Evolutionary conservation across 228 moss, liverwort and hornwort genomes (phyloP).

Genomic region (Sphagnum fallax): DNA sequence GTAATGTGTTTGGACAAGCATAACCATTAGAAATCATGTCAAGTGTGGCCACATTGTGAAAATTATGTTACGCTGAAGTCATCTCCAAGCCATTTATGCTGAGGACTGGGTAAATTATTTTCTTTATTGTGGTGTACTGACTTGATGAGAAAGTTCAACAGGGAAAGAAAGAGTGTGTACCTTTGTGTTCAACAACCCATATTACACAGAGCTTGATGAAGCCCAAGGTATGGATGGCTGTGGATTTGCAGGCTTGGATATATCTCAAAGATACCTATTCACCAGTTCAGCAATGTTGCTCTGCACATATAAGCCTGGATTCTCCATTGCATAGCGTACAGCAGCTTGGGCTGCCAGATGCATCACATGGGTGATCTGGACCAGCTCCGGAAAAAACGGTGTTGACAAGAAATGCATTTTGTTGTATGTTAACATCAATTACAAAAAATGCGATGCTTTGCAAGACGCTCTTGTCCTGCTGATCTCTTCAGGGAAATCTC

Average conservation of each 20-base stretch:
- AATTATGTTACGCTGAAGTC: background rate
- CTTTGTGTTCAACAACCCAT: constrained; percentile 30
- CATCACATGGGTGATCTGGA: constrained; percentile 41
- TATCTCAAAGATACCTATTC: constrained; percentile 28
- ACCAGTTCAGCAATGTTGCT: constrained; percentile 50
- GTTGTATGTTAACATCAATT: constrained; percentile 48
- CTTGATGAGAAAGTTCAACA: background rate
- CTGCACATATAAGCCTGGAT: constrained; percentile 43
- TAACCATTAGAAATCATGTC: constrained; percentile 3
- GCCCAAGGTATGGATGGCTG: constrained; percentile 52
- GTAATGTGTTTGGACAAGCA: background rate
- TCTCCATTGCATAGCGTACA: constrained; percentile 50
- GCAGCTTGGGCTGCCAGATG: constrained; percentile 55
- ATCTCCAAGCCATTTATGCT: no score
- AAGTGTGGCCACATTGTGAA: background rate
- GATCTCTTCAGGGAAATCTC: no score
- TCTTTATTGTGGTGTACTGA: background rate
- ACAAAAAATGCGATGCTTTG: constrained; percentile 9
- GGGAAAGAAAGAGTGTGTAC: constrained; percentile 4
- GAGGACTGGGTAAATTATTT: background rate
- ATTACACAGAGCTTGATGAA: constrained; percentile 46
- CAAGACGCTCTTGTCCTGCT: no score
- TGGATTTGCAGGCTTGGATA: constrained; percentile 36
- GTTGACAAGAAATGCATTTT: constrained; percentile 23
- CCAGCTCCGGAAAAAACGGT: background rate